Base-by-base conservation (phyloP, 192 early-diverging fungal species). In the Coemansia reversa region DNA sequence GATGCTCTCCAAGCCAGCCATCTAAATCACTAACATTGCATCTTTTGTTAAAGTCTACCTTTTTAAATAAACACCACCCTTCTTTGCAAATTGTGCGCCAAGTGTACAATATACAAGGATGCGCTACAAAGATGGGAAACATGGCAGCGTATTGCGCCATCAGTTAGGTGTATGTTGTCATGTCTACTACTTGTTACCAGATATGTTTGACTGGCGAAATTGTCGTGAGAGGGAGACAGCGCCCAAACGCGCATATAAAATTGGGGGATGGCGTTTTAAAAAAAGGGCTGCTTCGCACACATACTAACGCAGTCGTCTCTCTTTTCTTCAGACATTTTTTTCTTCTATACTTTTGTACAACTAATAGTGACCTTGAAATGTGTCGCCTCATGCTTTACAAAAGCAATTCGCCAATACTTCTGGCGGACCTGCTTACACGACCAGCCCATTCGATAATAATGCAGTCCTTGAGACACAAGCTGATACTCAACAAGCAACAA, bases 361-460 rank as follows among this genome's bases (percentile, higher is more conserved):
- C 53, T 52, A 54, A 20, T 54, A n/a, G 20, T 7, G 20, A 7
- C 50, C n/a, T 33, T 51, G 19, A 49, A 27, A 89, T 91, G 88
- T 91, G 88, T 69, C 85, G 89, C 27, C 85, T 91, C 67, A 74
- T 91, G 14, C 66, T 91, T 14, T 92, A 90, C 85, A 92, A 92
- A 73, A 89, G 89, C 75, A 89, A 89, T 62, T 76, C 79, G 70
- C 86, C 88, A 45, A 88, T 90, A 29, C 83, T 89, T 45, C 81
- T 92, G 50, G 88, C 88, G 19, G 84, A 92, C 69, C 75, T 92
- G 51, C 74, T 92, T 23, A 89, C 89, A 0, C 86, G 87, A 55
- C 90, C 90, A 0, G 85, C 85, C 2, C 89, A 92, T 57, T 92
- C 90, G 23, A 92, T 92, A 39, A 90, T 92, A 50, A 90, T 89